Percentiles rank a stretch among this genome's conserved stretches.
These are phyloP conservation scores for Trichocladium uniseriatum DNA, from an alignment of 495 filamentous ascomycete genomes.

Conservation along the genomic window DNA sequence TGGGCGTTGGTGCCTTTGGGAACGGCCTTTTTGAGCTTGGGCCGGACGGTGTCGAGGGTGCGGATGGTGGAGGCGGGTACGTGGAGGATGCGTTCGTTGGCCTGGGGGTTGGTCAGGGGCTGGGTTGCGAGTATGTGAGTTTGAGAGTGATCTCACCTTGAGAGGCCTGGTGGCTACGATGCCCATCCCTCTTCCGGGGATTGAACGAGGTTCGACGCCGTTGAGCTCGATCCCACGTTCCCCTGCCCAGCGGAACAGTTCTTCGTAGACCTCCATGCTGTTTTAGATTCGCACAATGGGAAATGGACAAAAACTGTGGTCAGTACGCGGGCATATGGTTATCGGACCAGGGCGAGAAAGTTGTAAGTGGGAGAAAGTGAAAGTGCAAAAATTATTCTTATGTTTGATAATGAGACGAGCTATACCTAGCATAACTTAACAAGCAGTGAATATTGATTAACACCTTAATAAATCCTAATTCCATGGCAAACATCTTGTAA, in stretches of 20 bases:
- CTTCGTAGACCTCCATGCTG: slow-evolving; percentile 32
- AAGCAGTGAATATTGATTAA: too few relatives aligned
- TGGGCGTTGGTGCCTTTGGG: slow-evolving; percentile 52
- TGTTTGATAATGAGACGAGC: too few relatives aligned
- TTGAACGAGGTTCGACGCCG: slow-evolving; percentile 47
- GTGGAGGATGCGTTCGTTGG: slow-evolving; percentile 48
- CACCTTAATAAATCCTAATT: too few relatives aligned
- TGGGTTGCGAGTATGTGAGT: neutral
- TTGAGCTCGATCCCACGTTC: slow-evolving; percentile 48
- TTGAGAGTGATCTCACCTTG: slow-evolving; percentile 38
- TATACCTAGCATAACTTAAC: too few relatives aligned
- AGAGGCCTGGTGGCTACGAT: slow-evolving; percentile 59
- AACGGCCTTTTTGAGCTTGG: slow-evolving; percentile 34
- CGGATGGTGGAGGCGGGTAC: slow-evolving; percentile 57
- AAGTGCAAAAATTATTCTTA: too few relatives aligned
- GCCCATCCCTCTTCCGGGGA: slow-evolving; percentile 63
- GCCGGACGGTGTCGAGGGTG: slow-evolving; percentile 50
- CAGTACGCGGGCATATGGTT: neutral
- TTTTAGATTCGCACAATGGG: neutral
- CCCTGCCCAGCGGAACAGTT: slow-evolving; percentile 55
- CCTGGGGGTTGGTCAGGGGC: slow-evolving; percentile 21
- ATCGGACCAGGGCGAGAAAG: too few relatives aligned
- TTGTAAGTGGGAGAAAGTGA: too few relatives aligned
- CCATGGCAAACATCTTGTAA: too few relatives aligned
- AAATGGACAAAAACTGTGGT: neutral